Conservation (phyloP, 163 green algal species). For the Scenedesmus sp. region DNA sequence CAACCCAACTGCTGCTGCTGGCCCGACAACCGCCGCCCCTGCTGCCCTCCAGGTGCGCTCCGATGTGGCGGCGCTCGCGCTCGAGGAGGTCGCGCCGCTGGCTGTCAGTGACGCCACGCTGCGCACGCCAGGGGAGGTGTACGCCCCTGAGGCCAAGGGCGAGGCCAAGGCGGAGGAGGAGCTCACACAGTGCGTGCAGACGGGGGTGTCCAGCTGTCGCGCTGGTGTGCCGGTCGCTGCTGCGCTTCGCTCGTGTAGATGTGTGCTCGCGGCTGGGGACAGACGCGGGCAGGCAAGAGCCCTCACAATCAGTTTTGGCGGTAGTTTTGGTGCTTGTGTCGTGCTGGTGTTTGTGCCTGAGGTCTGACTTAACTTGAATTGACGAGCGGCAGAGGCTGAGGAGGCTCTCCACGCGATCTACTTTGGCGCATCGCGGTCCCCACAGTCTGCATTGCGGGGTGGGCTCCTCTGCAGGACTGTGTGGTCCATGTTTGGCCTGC, state of each 20-base stretch:
- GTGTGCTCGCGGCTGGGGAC: not conserved
- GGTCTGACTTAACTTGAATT: no score
- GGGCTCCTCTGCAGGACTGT: no score
- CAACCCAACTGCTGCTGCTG: not conserved
- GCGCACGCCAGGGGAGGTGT: slow-evolving; percentile 84
- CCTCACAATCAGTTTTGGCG: not conserved
- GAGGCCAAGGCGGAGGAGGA: slow-evolving; percentile 77
- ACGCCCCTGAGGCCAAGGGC: slow-evolving; percentile 59
- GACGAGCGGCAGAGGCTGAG: no score
- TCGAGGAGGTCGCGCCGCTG: slow-evolving; percentile 93
- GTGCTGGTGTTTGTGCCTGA: no score
- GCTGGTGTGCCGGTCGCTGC: not conserved
- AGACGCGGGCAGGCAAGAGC: not conserved
- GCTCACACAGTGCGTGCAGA: slow-evolving; percentile 65
- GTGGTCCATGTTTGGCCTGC: no score
- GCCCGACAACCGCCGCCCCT: not conserved
- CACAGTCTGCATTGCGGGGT: no score
- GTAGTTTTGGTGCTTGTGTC: no score
- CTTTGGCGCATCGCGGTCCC: no score
- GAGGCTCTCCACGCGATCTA: no score
- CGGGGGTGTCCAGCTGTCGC: not conserved
- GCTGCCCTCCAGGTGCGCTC: slow-evolving; percentile 62
- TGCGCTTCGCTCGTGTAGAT: not conserved
- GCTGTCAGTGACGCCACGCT: slow-evolving; percentile 77
- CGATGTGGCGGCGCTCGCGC: slow-evolving; percentile 90